phyloP scores from a whole-genome alignment of 306 rosid genomes.

The Castanospermum australe region DNA sequence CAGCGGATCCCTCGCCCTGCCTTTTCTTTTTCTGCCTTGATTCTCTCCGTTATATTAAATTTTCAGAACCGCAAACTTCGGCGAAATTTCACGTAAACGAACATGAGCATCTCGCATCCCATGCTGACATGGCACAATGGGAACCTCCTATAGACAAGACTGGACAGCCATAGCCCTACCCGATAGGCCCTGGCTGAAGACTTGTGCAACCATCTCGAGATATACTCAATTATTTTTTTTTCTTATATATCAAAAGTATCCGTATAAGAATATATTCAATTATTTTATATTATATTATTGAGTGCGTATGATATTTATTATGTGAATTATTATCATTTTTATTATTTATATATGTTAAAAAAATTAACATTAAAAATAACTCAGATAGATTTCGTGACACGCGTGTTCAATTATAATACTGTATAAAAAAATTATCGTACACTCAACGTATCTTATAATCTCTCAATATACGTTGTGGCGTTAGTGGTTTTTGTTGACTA shows the following conservation, averaged over 20 bases:
- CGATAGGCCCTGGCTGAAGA: conserved; percentile 17
- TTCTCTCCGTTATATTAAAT: background rate
- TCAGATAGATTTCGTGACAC: too few relatives aligned
- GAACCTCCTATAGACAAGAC: background rate
- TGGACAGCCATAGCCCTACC: conserved; percentile 29
- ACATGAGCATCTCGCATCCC: background rate
- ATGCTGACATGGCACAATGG: conserved; percentile 48
- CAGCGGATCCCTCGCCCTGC: background rate
- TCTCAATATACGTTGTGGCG: conserved; percentile 14
- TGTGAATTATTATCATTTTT: too few relatives aligned
- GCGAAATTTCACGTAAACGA: conserved; percentile 28
- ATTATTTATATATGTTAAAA: too few relatives aligned
- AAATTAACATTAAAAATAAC: too few relatives aligned
- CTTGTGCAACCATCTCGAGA: background rate
- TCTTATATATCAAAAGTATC: too few relatives aligned
- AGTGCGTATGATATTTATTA: too few relatives aligned
- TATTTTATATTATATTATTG: too few relatives aligned
- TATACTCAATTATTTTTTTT: too few relatives aligned
- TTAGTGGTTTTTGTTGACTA: conserved; percentile 29
- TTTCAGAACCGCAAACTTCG: conserved; percentile 49
- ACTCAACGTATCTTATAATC: too few relatives aligned
- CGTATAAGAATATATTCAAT: too few relatives aligned
- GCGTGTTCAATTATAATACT: too few relatives aligned
- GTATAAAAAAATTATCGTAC: too few relatives aligned
- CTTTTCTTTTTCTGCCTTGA: background rate